These are phyloP conservation scores for Zygosaccharomyces sapae DNA, from an alignment of 1,139 yeast species.

Conservation along the genomic window DNA sequence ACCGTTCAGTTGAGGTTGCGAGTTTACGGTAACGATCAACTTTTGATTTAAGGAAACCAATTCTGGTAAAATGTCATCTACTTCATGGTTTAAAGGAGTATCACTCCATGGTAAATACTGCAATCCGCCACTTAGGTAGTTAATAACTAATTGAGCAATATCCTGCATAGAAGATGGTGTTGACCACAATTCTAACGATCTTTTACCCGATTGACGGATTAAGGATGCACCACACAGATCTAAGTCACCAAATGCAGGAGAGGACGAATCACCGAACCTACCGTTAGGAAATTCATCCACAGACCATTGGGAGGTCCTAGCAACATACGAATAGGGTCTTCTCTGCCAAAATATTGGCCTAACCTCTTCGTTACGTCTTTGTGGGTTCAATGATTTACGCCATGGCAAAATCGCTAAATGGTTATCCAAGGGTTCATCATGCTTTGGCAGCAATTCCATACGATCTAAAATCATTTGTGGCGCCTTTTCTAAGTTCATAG, in stretches of 20 bases:
- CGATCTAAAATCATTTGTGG: slow-evolving; percentile 83
- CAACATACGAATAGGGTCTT: slow-evolving; percentile 83
- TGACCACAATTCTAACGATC: slow-evolving; percentile 86
- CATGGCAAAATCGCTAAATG: slow-evolving; percentile 56
- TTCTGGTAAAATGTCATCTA: slow-evolving; percentile 55
- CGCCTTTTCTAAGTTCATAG: slow-evolving; percentile 92
- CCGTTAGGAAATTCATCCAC: slow-evolving; percentile 85
- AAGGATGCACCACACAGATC: slow-evolving; percentile 74
- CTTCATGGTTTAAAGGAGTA: slow-evolving; percentile 77
- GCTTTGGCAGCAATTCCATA: slow-evolving; percentile 50
- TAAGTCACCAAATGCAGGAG: slow-evolving; percentile 90
- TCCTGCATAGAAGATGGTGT: slow-evolving; percentile 59
- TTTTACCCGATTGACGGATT: slow-evolving; percentile 71
- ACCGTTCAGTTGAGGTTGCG: slow-evolving; percentile 93
- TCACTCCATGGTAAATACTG: slow-evolving; percentile 93
- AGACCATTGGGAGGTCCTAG: slow-evolving; percentile 87
- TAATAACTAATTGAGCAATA: slow-evolving; percentile 56
- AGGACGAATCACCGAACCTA: slow-evolving; percentile 90
- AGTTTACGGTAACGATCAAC: slow-evolving; percentile 79
- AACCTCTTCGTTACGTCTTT: slow-evolving; percentile 74
- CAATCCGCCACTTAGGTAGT: slow-evolving; percentile 65
- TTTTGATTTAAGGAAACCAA: slow-evolving; percentile 59
- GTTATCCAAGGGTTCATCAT: slow-evolving; percentile 20
- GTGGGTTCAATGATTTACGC: slow-evolving; percentile 84
- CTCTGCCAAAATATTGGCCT: slow-evolving; percentile 97